These are phyloP conservation scores for Talaromyces sp. DNA, from an alignment of 2,329 filamentous ascomycete species.

Conservation along the genomic window DNA sequence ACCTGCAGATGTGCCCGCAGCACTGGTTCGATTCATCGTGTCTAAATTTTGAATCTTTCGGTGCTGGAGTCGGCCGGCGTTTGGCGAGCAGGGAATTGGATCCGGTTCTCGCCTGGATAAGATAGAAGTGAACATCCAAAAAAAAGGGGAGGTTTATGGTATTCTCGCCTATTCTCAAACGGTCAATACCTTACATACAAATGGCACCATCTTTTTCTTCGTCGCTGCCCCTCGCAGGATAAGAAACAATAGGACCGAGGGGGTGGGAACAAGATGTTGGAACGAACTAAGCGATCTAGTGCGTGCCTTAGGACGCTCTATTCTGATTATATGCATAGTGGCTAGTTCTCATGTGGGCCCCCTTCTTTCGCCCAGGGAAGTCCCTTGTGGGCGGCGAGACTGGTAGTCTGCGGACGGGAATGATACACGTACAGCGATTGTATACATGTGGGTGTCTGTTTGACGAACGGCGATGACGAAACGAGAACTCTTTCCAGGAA, in stretches of 20 bases:
- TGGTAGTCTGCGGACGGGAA: not conserved
- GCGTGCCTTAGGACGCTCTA: not conserved
- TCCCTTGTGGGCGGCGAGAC: not conserved
- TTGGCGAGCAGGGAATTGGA: not conserved
- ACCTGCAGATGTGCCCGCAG: conserved; percentile 1
- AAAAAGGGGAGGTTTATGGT: not conserved
- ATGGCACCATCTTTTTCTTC: not conserved
- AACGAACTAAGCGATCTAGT: not conserved
- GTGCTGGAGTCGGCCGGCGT: not conserved
- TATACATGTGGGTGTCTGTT: not conserved
- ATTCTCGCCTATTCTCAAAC: not conserved
- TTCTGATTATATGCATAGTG: not conserved
- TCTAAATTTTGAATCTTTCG: conserved; percentile 1
- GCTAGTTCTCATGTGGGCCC: not conserved
- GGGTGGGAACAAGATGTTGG: not conserved
- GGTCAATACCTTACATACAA: not conserved
- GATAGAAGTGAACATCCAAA: not conserved
- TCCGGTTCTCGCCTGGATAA: not conserved
- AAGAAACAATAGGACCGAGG: not conserved
- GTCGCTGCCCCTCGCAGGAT: not conserved
- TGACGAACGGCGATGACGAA: not conserved
- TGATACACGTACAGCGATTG: not conserved
- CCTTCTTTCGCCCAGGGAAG: not conserved
- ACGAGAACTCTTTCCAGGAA: not conserved
- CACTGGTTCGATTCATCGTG: conserved; percentile 3